A percentile compares a stretch with the other conserved stretches of the same genome.
Evolutionary conservation across 2,329 filamentous ascomycete species (phyloP).

Genomic region (Aspergillus sp.): DNA sequence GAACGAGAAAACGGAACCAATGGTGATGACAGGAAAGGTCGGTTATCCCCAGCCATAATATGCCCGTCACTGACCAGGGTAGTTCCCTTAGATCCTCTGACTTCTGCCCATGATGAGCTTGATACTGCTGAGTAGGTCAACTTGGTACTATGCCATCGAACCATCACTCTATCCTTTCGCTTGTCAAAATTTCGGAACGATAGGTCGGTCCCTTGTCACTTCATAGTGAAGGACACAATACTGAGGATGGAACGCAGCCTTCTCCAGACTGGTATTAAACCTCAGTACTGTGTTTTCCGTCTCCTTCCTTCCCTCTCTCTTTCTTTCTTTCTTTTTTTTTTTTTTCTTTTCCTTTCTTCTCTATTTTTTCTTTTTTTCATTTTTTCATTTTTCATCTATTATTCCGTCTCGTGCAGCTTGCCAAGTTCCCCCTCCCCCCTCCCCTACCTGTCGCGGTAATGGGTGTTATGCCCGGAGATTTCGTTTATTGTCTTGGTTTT

Average conservation of each 20-base stretch:
- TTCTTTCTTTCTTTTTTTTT: not conserved
- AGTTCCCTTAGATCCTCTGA: conserved; percentile 67
- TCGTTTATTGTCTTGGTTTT: conserved; percentile 10
- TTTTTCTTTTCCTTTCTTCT: conserved; percentile 1
- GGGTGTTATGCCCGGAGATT: conserved; percentile 1
- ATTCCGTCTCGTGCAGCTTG: too few relatives aligned
- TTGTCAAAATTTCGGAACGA: not conserved
- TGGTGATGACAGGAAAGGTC: conserved; percentile 88
- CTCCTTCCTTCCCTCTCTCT: not conserved
- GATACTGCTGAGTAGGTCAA: conserved; percentile 76
- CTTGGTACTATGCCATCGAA: conserved; percentile 31
- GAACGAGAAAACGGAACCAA: conserved; percentile 74
- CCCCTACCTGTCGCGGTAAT: conserved; percentile 2
- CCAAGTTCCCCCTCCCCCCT: too few relatives aligned
- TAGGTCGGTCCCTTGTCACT: not conserved
- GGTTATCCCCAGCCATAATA: conserved; percentile 8
- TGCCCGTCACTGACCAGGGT: conserved; percentile 14
- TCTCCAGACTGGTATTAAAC: conserved; percentile 2
- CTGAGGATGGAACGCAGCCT: not conserved
- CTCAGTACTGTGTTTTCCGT: conserved; percentile 1
- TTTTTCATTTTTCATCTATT: conserved; percentile 1
- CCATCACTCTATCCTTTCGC: not conserved
- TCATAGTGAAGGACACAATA: not conserved
- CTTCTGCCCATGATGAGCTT: conserved; percentile 85
- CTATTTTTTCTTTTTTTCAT: not conserved